These are phyloP conservation scores for Asterophora parasitica DNA, from an alignment of 768 basidiomycete genomes.

Conservation along the genomic window DNA sequence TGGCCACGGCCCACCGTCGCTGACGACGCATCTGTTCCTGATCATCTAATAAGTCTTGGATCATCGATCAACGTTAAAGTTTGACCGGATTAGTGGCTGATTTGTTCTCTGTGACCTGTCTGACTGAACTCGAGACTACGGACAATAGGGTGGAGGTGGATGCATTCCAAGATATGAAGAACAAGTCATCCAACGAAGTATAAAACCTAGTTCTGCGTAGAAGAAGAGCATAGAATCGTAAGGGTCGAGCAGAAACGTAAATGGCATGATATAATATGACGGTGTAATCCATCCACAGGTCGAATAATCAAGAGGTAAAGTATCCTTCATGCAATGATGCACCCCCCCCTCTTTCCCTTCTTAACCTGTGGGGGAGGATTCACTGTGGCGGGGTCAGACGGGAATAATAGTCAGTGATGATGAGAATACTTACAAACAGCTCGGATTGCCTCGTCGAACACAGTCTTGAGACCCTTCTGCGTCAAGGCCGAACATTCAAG, in stretches of 20 bases:
- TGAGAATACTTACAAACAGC: slow-evolving; percentile 72
- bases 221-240: slow-evolving; percentile 54
- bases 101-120: not conserved
- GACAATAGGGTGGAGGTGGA: slow-evolving; percentile 6
- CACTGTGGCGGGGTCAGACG: slow-evolving; percentile 38
- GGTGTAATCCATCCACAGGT: slow-evolving; percentile 24
- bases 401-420: not conserved
- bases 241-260: slow-evolving; percentile 63
- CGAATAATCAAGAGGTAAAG: slow-evolving; percentile 19
- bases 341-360: slow-evolving; percentile 44
- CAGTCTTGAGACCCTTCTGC: slow-evolving; percentile 97
- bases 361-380: slow-evolving; percentile 65
- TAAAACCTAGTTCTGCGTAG: slow-evolving; percentile 11
- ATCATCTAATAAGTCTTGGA: no score
- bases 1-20: no score
- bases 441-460: slow-evolving; percentile 98
- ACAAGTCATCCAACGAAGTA: slow-evolving; percentile 14
- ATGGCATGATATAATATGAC: slow-evolving; percentile 52
- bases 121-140: not conserved
- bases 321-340: slow-evolving; percentile 66
- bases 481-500: slow-evolving; percentile 94
- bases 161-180: slow-evolving; percentile 13
- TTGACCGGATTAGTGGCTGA: no score
- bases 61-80: no score
- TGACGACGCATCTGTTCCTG: slow-evolving; percentile 17